These are phyloP conservation scores for Grifola frondosa DNA, from an alignment of 1,284 basidiomycete species.

Conservation along the genomic window DNA sequence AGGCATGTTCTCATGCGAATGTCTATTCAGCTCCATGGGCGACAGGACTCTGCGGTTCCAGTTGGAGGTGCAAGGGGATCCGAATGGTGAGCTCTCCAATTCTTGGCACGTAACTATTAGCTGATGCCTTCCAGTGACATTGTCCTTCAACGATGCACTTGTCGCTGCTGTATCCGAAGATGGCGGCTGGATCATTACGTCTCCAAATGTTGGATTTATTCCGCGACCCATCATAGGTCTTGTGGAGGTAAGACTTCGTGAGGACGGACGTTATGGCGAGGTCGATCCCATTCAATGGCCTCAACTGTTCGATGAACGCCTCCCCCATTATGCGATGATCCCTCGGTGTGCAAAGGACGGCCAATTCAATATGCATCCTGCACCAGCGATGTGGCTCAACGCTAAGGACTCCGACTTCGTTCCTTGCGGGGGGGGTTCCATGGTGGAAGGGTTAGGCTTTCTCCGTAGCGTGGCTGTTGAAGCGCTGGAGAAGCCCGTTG, in stretches of 20 bases:
- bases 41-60: too few relatives aligned
- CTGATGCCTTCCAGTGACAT: too few relatives aligned
- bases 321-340: background rate
- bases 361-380: background rate
- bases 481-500: too few relatives aligned
- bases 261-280: slow-evolving; percentile 5
- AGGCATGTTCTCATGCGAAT: too few relatives aligned
- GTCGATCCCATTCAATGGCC: slow-evolving; percentile 12
- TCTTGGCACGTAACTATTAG: too few relatives aligned
- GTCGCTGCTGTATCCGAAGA: background rate
- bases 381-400: background rate
- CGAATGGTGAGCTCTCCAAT: too few relatives aligned
- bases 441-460: slow-evolving; percentile 2
- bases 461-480: background rate
- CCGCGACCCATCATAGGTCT: slow-evolving; percentile 3
- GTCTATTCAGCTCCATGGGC: too few relatives aligned
- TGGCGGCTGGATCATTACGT: background rate
- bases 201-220: slow-evolving; percentile 9
- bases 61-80: too few relatives aligned
- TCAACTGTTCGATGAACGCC: slow-evolving; percentile 4
- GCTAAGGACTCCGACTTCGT: background rate
- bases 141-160: too few relatives aligned
- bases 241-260: slow-evolving; percentile 1
- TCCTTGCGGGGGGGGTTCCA: background rate
- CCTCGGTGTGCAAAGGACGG: background rate